phyloP scores from a whole-genome alignment of 2,329 filamentous ascomycete genomes.

The Fusarium tuaranense region DNA sequence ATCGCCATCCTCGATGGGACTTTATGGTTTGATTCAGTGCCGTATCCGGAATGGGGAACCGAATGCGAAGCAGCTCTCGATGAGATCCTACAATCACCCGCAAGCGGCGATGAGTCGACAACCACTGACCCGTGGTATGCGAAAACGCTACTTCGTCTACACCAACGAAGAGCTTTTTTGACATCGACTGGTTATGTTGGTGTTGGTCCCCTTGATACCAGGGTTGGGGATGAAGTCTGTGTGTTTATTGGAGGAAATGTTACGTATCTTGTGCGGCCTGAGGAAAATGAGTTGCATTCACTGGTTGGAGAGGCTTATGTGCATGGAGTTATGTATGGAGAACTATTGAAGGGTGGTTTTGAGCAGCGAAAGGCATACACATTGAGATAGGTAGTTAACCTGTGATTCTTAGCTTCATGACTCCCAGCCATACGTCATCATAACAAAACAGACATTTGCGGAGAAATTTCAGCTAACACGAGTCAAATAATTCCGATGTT shows the following conservation, averaged over 20 bases:
- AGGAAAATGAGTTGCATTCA: background rate
- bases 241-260: slow-evolving; percentile 12
- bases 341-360: background rate
- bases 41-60: background rate
- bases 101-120: background rate
- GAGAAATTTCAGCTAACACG: background rate
- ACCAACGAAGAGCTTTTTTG: slow-evolving; percentile 1
- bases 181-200: slow-evolving; percentile 12
- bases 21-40: background rate
- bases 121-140: background rate
- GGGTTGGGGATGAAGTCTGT: slow-evolving; percentile 6
- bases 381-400: background rate
- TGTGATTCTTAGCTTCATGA: background rate
- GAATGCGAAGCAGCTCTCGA: background rate
- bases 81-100: background rate
- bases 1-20: slow-evolving; percentile 12
- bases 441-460: background rate
- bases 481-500: background rate
- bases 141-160: background rate
- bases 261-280: slow-evolving; percentile 9
- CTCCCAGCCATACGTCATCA: background rate
- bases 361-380: background rate
- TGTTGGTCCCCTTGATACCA: slow-evolving; percentile 2
- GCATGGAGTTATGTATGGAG: slow-evolving; percentile 24
- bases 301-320: slow-evolving; percentile 18